These are phyloP conservation scores for Clarireedia sp. DNA, from an alignment of 2,329 filamentous ascomycete species.

Conservation along the genomic window DNA sequence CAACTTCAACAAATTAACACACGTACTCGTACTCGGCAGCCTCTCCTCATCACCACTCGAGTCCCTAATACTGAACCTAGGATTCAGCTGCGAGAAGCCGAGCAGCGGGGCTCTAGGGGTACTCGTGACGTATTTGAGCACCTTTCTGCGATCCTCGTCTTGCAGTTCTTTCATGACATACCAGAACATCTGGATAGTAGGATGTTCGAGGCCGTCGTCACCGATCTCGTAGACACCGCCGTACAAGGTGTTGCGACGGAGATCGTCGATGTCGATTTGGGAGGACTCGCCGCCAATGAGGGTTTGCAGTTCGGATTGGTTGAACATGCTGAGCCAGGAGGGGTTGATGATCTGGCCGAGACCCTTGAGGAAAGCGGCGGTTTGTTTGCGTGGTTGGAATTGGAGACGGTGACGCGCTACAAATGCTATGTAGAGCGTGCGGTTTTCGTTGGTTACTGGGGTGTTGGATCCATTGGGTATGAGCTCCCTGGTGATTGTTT, in stretches of 20 bases:
- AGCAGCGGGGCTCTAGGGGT: constrained; percentile 84
- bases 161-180: constrained; percentile 69
- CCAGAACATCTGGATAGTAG: constrained; percentile 85
- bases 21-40: constrained; percentile 89
- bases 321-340: constrained; percentile 96
- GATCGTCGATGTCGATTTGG: constrained; percentile 79
- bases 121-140: constrained; percentile 92
- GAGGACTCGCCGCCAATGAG: constrained; percentile 82
- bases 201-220: constrained; percentile 81
- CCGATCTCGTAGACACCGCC: constrained; percentile 83
- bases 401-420: constrained; percentile 82
- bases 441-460: constrained; percentile 82
- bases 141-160: constrained; percentile 71
- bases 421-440: constrained; percentile 88
- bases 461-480: constrained; percentile 68
- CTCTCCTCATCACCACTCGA: constrained; percentile 66
- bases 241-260: constrained; percentile 77
- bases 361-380: constrained; percentile 77
- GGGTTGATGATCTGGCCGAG: constrained; percentile 84
- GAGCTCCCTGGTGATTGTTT: constrained; percentile 66
- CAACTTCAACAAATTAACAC: constrained; percentile 88
- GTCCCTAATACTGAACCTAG: constrained; percentile 84
- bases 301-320: constrained; percentile 87
- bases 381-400: constrained; percentile 72
- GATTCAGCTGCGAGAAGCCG: constrained; percentile 79